Evolutionary conservation across 306 rosid genomes (phyloP), one percentile per base, ranked within the genome.

Genomic region (Vicia villosa): DNA sequence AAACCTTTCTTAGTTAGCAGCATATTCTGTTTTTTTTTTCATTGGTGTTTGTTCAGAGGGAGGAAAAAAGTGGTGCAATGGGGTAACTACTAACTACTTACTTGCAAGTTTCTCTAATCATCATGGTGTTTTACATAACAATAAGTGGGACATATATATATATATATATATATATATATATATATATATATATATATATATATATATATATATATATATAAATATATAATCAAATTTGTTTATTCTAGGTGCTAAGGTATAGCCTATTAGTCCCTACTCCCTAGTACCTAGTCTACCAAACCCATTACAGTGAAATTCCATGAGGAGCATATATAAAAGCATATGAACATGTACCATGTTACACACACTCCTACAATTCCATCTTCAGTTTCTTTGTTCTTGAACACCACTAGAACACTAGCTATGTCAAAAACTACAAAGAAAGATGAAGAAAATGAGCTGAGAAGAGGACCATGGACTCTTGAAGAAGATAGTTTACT

Each of bases 381-480:
- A 36, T 52, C 47, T 19, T 68, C 69, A 78, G 49, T 73, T 79
- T 63, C 73, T 72, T 66, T 47, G 50, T 45, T 34, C 38, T 34
- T 55, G 45, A 57, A 22, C 9, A 68, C 36, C 46, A 60, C 46
- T 37, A 57, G 16, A n/a, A 50, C 61, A 46, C 37, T 61, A 85
- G 79, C 81, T 19, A 88, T 91, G 94, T 83, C 93, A 8, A 68
- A 68, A 66, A 41, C 47, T 63, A 47, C 79, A 74, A 83, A 73
- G 81, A 82, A 63, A 57, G 83, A 54, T 51, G 94, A 85, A 64
- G 88, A 83, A 20, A 74, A 7, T 71, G 93, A 77, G 38, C 74
- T 90, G 26, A 85, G 96, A 80, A 84, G 89, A 79, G 98, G 98
- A 7, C 99, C 99, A 17, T 94, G 99, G 99, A 91, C 96, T 34